These are phyloP conservation scores for Euclidium syriacum DNA, from an alignment of 345 rosid genomes.

Conservation along the genomic window DNA sequence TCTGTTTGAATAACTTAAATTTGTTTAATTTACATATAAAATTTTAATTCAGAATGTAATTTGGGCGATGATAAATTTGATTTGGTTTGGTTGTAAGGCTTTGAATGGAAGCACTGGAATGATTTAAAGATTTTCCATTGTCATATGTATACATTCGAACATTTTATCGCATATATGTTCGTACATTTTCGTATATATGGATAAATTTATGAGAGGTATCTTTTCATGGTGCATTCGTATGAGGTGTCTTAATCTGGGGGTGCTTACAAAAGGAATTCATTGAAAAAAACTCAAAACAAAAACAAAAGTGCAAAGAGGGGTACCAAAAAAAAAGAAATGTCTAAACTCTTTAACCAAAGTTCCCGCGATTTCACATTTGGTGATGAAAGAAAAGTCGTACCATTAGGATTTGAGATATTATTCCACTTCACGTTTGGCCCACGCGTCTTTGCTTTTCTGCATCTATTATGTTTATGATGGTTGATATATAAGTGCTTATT, in stretches of 20 bases:
- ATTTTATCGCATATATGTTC: neutral
- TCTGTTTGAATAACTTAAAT: too few species aligned
- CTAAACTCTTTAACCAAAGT: conserved; percentile 11
- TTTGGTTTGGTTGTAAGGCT: too few species aligned
- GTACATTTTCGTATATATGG: neutral
- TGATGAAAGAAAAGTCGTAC: conserved; percentile 30
- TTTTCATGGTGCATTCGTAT: conserved; percentile 3
- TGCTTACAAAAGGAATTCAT: conserved; percentile 5
- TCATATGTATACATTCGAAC: neutral
- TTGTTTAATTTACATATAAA: too few species aligned
- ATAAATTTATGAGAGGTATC: neutral
- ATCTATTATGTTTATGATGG: conserved; percentile 1
- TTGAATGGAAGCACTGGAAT: too few species aligned
- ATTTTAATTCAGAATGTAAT: too few species aligned
- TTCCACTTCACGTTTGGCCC: conserved; percentile 26
- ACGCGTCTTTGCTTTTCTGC: conserved; percentile 29
- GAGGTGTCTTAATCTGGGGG: conserved; percentile 25
- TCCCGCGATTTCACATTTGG: conserved; percentile 22
- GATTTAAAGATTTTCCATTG: too few species aligned
- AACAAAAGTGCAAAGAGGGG: neutral
- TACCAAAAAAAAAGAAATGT: neutral
- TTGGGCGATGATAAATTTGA: too few species aligned
- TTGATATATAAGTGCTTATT: neutral
- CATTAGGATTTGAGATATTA: conserved; percentile 23
- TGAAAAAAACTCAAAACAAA: neutral